Base-by-base conservation (phyloP, 352 stramenopile species). In the Phytophthora fragariae region DNA sequence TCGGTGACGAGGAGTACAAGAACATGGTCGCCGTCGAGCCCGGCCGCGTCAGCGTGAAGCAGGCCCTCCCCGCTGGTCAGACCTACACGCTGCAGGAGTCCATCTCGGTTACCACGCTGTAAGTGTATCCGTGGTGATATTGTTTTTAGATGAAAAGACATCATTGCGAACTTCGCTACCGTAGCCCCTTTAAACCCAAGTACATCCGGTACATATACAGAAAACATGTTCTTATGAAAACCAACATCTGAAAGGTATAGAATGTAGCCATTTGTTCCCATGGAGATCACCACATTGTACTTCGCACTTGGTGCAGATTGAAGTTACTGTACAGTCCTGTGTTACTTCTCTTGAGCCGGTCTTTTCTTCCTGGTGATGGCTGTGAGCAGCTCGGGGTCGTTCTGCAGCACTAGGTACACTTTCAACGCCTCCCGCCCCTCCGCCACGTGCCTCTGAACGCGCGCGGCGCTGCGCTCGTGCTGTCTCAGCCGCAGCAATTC, bases 21-120 rank as follows among this genome's bases (percentile, higher is more conserved):
- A 83, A 92, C 57, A 99, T 99, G 94, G 86, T 99, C 56, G 99
- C 95, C 74, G 84, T 99, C 35, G 97, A 99, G 77, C 97, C 97
- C 5, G 97, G 97, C n/a, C 81, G 88, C 44, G 87, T 96, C 24
- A 91, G 80, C 62, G 71, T 63, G 10, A 65, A 72, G 58, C 68
- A 77, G 63, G 72, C 62, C 21, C 82, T 94, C 15, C 77, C 68
- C 1, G 68, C 72, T 8, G 82, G 82, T 27, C 68, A 81, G 46
- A 79, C 83, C 10, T 93, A 83, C 74, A 91, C 78, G 58, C 77
- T 80, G 46, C 29, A 74, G 41, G 35, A 76, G 60, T 56, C 39
- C 35, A 80, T 80, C n/a, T 60, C 47, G 35, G 63, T 80, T 54
- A 56, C 39, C 17, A 68, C 39, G 12, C 5, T 67, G 46, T 73